Base-by-base conservation (phyloP, 345 rosid species). In the Hirschfeldia incana region DNA sequence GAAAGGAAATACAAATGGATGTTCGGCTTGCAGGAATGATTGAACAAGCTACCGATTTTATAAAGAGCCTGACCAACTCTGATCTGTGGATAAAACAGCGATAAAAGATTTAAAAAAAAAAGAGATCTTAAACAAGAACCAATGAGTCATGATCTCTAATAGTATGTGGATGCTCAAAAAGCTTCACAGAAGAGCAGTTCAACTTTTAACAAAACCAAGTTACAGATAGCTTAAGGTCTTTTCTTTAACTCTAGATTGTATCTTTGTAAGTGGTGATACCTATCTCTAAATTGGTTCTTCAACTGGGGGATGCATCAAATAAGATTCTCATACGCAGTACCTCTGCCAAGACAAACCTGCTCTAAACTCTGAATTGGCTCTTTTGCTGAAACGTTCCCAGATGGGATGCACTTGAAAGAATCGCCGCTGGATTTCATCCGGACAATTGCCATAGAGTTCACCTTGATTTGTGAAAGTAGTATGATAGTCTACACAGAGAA, bases 1-100 rank as follows among this genome's bases (percentile, higher is more conserved):
- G 97, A 90, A 72, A 90, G 85, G 85, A 92, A 94, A 81, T 92
- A 94, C 65, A 91, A 89, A 74, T 94, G 92, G 81, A 94, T 81
- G 65, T 92, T 94, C 73, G 98, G 97, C 85, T 62, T 80, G 89
- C 98, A 94, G 73, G 96, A 92, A 84, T 94, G 98, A 80, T 92
- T 94, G 89, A 90, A 92, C 84, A 89, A 67, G 78, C 96, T 92
- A 78, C 90, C 98, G 71, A 78, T 79, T 71, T 39, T 73, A 73
- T 88, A 94, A 61, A 94, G 84, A 69, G 97, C 98, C 74, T 86
- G 97, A 60, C 96, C 98, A 74, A 88, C 94, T 74, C 88, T 85
- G 74, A 89, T 87, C 91, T 91, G 82, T 63, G 62, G 55, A 69
- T 69, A 58, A 70, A 69, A 69, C 39, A 80, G 69, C 33, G 53